Percentiles rank a stretch among this genome's conserved stretches.
Conservation (phyloP, 2,329 filamentous ascomycete genomes). For the Diaporthe vexans region DNA sequence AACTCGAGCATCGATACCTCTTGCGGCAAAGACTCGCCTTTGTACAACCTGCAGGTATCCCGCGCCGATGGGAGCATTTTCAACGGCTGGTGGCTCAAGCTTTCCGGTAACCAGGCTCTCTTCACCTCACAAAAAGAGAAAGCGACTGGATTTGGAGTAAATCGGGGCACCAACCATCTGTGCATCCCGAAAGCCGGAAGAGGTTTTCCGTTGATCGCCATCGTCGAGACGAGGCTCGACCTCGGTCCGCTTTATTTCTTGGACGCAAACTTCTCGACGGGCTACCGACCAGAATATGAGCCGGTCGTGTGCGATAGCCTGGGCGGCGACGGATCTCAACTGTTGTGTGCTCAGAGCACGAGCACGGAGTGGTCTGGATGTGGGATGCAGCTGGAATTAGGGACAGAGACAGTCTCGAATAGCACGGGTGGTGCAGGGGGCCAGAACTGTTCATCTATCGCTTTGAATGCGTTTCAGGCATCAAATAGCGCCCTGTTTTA, state of each 20-base stretch:
- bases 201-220: slow-evolving; percentile 26
- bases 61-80: slow-evolving; percentile 27
- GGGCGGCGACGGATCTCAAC: slow-evolving; percentile 8
- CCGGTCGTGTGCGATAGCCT: slow-evolving; percentile 23
- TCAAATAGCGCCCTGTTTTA: not conserved
- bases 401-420: not conserved
- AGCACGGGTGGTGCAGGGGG: not conserved
- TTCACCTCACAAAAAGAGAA: slow-evolving; percentile 35
- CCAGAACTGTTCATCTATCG: slow-evolving; percentile 32
- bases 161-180: slow-evolving; percentile 19
- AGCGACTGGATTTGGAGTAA: slow-evolving; percentile 34
- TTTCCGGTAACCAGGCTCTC: slow-evolving; percentile 24
- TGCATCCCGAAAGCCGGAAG: slow-evolving; percentile 24
- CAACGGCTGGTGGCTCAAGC: slow-evolving; percentile 34
- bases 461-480: slow-evolving; percentile 18
- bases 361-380: slow-evolving; percentile 30
- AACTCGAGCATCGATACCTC: slow-evolving; percentile 28
- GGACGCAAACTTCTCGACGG: slow-evolving; percentile 29
- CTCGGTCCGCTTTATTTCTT: slow-evolving; percentile 34
- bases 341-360: slow-evolving; percentile 19
- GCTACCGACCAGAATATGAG: slow-evolving; percentile 31
- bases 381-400: slow-evolving; percentile 34
- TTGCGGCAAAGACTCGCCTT: slow-evolving; percentile 16
- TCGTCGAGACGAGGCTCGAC: slow-evolving; percentile 33
- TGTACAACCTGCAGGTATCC: slow-evolving; percentile 33